phyloP scores from a whole-genome alignment of 164 flowering plant species.

The Cinnamomum chago region DNA sequence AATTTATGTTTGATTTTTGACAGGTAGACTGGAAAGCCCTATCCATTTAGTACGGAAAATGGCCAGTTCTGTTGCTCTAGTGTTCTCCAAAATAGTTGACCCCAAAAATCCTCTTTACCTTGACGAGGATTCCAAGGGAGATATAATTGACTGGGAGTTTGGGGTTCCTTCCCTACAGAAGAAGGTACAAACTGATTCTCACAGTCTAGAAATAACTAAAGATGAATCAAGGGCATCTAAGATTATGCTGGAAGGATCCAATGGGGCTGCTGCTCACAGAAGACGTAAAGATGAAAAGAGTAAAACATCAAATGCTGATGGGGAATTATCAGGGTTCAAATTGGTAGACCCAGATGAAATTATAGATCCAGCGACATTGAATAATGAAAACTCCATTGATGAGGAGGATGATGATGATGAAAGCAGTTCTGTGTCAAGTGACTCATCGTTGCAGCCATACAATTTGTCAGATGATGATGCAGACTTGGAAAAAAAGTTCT shows the following conservation, averaged over 20 bases:
- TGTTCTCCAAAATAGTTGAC: constrained; percentile 82
- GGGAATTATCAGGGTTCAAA: constrained; percentile 29
- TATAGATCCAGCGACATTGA: constrained; percentile 68
- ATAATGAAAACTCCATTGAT: constrained; percentile 33
- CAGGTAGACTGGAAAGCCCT: constrained; percentile 94
- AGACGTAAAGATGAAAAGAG: constrained; percentile 17
- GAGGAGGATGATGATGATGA: constrained; percentile 50
- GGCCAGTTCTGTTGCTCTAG: constrained; percentile 82
- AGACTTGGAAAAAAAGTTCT: constrained; percentile 62
- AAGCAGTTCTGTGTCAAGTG: constrained; percentile 64
- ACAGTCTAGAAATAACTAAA: constrained; percentile 9
- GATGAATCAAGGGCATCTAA: constrained; percentile 18
- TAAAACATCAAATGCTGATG: constrained; percentile 17
- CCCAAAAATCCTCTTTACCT: constrained; percentile 93
- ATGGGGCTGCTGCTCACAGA: constrained; percentile 14
- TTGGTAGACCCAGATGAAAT: constrained; percentile 80
- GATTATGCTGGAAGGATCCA: constrained; percentile 17
- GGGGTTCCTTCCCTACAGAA: constrained; percentile 33
- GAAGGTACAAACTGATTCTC: constrained; percentile 10
- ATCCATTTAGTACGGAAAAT: constrained; percentile 62
- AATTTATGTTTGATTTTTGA: constrained; percentile 15
- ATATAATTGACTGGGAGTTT: constrained; percentile 84
- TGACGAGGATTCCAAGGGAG: constrained; percentile 68
- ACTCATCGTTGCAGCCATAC: constrained; percentile 85
- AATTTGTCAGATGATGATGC: constrained; percentile 86